Evolutionary conservation across 2,329 filamentous ascomycete genomes (phyloP).

Genomic region (Ophiostoma sp.): DNA sequence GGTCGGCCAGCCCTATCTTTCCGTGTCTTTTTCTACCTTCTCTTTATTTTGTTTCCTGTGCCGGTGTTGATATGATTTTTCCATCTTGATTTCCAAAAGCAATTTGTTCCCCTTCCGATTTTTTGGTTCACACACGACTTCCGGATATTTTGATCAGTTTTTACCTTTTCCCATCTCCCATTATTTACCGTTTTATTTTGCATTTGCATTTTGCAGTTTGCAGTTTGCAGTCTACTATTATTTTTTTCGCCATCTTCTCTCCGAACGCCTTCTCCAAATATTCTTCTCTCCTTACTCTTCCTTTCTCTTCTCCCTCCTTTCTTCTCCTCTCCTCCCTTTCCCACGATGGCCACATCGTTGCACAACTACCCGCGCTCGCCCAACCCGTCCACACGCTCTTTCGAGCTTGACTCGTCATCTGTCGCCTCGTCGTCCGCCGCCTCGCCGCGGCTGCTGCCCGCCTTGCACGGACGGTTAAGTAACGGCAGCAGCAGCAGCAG

Average conservation of each 20-base stretch:
- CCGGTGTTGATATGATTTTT: not conserved
- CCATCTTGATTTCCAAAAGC: not conserved
- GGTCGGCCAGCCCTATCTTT: not conserved
- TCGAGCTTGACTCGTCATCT: slow-evolving; percentile 66
- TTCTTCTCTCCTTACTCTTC: not conserved
- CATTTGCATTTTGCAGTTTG: not conserved
- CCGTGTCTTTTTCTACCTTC: not conserved
- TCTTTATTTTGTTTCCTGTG: not conserved
- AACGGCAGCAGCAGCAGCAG: slow-evolving; percentile 38
- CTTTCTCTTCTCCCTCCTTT: not conserved
- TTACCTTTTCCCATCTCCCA: not conserved
- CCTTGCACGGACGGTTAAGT: slow-evolving; percentile 43
- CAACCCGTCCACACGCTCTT: slow-evolving; percentile 61
- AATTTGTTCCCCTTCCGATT: not conserved
- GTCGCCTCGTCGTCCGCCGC: slow-evolving; percentile 64
- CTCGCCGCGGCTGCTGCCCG: slow-evolving; percentile 55
- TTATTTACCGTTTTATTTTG: not conserved
- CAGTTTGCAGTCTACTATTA: not conserved
- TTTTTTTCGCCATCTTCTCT: not conserved
- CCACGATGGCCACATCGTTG: slow-evolving; percentile 55
- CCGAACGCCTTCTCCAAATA: not conserved
- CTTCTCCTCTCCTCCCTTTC: not conserved
- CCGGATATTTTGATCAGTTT: not conserved
- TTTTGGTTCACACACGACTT: not conserved
- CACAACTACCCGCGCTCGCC: slow-evolving; percentile 64